These are phyloP conservation scores for Thelonectria discophora DNA, from an alignment of 2,329 filamentous ascomycete species.

Conservation along the genomic window DNA sequence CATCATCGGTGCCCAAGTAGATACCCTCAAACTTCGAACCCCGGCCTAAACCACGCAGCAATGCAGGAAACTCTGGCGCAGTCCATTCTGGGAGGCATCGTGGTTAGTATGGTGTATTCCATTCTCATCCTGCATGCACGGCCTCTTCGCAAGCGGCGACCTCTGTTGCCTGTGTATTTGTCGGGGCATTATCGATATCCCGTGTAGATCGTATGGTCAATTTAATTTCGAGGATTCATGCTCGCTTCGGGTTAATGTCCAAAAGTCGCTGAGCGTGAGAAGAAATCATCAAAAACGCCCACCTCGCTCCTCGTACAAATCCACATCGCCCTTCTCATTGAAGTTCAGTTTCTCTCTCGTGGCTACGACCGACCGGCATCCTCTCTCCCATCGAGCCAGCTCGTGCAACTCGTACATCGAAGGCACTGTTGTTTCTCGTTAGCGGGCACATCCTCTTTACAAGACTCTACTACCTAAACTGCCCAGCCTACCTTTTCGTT, in stretches of 20 bases:
- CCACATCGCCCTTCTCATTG: too few relatives aligned
- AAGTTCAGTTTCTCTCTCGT: neutral
- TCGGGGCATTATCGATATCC: neutral
- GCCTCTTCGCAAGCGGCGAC: slow-evolving; percentile 1
- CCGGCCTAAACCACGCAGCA: neutral
- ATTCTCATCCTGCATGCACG: slow-evolving; percentile 9
- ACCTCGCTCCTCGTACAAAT: too few relatives aligned
- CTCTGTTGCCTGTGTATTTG: slow-evolving; percentile 6
- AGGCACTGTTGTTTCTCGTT: too few relatives aligned
- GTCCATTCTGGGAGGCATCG: slow-evolving; percentile 6
- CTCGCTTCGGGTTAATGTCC: neutral
- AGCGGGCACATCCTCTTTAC: too few relatives aligned
- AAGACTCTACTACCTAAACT: too few relatives aligned
- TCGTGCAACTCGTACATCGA: slow-evolving; percentile 60
- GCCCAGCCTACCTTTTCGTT: slow-evolving; percentile 66
- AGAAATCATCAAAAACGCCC: neutral
- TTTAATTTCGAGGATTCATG: too few relatives aligned
- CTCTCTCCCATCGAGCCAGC: slow-evolving; percentile 62
- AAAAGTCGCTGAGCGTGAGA: too few relatives aligned
- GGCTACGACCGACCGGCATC: slow-evolving; percentile 40
- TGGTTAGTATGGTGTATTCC: slow-evolving; percentile 15
- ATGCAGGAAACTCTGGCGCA: slow-evolving; percentile 12
- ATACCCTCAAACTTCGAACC: neutral
- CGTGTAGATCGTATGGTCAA: neutral
- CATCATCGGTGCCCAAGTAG: neutral